phyloP scores from a whole-genome alignment of 2,329 filamentous ascomycete species.

The Aspergillus brunneoviolaceus region DNA sequence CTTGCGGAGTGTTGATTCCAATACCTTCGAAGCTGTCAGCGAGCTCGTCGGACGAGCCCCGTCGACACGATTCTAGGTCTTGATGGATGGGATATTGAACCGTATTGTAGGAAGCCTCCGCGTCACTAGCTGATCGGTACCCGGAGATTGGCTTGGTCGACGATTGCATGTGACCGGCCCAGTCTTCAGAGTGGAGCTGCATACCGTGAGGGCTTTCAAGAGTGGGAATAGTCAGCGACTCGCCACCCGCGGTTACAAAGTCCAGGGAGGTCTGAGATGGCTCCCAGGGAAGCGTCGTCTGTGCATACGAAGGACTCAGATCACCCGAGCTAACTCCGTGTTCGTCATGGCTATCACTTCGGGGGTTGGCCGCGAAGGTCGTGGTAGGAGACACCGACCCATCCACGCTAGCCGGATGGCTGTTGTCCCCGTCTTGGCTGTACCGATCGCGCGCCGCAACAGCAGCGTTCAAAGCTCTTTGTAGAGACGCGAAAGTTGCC shows the following conservation, averaged over 20 bases:
- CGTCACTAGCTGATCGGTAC: constrained; percentile 25
- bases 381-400: constrained; percentile 31
- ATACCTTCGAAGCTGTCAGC: constrained; percentile 35
- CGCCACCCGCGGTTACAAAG: constrained; percentile 24
- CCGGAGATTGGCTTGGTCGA: constrained; percentile 18
- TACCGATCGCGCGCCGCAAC: constrained; percentile 40
- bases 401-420: constrained; percentile 26
- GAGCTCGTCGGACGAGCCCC: constrained; percentile 37
- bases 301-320: constrained; percentile 28
- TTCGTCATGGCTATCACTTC: constrained; percentile 13
- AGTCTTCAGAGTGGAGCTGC: constrained; percentile 26
- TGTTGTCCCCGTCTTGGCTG: constrained; percentile 20
- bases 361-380: constrained; percentile 21
- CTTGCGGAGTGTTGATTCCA: constrained; percentile 32
- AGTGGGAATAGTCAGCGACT: constrained; percentile 22
- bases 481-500: constrained; percentile 46
- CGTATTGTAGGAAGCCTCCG: constrained; percentile 28
- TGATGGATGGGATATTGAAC: constrained; percentile 37
- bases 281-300: constrained; percentile 32
- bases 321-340: constrained; percentile 9
- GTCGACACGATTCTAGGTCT: constrained; percentile 29
- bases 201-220: constrained; percentile 20
- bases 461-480: constrained; percentile 45
- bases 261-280: constrained; percentile 27
- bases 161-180: constrained; percentile 24